Base-by-base conservation (phyloP, 306 rosid genomes). In the Lathyrus sativus region DNA sequence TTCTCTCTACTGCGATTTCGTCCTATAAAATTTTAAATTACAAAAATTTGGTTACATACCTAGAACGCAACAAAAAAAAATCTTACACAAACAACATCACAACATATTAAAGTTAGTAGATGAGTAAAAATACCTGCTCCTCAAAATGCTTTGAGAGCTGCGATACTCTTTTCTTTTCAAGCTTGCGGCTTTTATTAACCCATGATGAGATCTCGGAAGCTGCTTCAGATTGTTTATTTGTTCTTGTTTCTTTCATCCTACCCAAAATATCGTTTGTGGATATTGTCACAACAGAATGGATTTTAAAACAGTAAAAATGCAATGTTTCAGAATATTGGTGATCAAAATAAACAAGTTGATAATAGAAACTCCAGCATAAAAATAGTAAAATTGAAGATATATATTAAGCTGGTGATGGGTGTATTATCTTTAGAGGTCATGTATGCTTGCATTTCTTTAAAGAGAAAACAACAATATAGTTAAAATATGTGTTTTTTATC, bases 131-230 rank as follows among this genome's bases (percentile, higher is more conserved):
- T n/a, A 92, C 98, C 95, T 88, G 99, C 82, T 93, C 99, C 84
- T 86, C 96, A 64, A 93, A 90, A 66, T 85, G 70, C 80, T 85
- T 90, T 48, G 98, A 90, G 73, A 85, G 91, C 84, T 85, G 93
- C 81, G 82, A 37, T 55, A 86, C 96, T 85, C 80, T 90, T 74
- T 83, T 72, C 74, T 83, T 92, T 77, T 86, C 87, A 8, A 93
- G 37, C 78, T 93, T 93, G 62, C 96, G 97, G 72, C 96, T 90
- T 79, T 63, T 85, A 75, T 39, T 79, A 72, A 93, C 95, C 98
- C 99, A 93, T 43, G 96, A 14, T 67, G 78, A 84, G 70, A 90
- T 79, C 77, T 88, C 97, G 19, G 93, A 79, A 78, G 60, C 82
- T 54, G 83, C 85, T 74, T 85, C 90, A 48, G 85, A 58, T 73